Evolutionary conservation across 2,329 filamentous ascomycete genomes (phyloP).

Genomic region (Phialophora chinensis): DNA sequence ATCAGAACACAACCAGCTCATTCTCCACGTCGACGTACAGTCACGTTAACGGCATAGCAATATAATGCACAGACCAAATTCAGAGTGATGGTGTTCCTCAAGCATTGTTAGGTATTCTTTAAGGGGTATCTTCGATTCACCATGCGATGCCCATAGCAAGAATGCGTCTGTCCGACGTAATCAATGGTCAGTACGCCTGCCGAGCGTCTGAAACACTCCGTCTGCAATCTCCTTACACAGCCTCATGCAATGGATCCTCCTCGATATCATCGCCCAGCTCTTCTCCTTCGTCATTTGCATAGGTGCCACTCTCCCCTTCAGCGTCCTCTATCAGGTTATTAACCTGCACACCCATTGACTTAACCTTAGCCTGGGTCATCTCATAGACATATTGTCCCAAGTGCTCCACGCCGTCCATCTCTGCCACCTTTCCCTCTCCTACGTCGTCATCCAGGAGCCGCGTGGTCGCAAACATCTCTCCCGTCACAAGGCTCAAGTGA

Average conservation of each 20-base stretch:
- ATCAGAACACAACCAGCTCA: background rate
- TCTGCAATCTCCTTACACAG: constrained; percentile 3
- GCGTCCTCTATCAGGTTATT: constrained; percentile 43
- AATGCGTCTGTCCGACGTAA: background rate
- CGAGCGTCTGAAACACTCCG: constrained; percentile 5
- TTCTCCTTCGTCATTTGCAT: constrained; percentile 45
- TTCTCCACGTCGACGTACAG: background rate
- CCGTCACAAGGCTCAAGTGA: constrained; percentile 79
- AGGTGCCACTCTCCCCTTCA: constrained; percentile 45
- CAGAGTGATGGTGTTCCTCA: background rate
- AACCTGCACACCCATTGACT: constrained; percentile 58
- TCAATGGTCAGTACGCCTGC: background rate
- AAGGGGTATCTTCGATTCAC: background rate
- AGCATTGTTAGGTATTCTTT: background rate
- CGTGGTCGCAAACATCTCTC: constrained; percentile 79
- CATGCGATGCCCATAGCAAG: background rate
- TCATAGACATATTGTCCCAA: constrained; percentile 94
- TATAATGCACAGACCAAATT: background rate
- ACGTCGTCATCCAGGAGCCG: constrained; percentile 24
- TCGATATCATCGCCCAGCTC: constrained; percentile 47
- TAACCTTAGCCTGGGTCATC: constrained; percentile 80
- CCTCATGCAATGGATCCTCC: constrained; percentile 39
- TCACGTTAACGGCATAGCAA: background rate
- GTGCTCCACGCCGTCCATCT: constrained; percentile 92
- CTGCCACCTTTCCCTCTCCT: constrained; percentile 48